These are phyloP conservation scores for Musa beccarii DNA, from an alignment of 176 grass and related monocot species.

Conservation along the genomic window DNA sequence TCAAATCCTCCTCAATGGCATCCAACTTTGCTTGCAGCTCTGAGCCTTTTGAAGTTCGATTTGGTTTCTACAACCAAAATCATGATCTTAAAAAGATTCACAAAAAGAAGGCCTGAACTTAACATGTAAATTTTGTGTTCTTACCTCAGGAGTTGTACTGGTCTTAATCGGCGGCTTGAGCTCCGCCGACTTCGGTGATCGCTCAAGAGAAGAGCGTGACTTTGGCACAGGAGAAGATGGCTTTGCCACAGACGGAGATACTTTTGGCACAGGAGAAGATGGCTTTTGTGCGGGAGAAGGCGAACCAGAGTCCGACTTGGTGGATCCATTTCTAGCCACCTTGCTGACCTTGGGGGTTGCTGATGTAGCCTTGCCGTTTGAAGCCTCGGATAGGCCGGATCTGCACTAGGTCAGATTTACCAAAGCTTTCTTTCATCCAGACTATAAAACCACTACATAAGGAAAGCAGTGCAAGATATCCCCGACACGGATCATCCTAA, in stretches of 20 bases:
- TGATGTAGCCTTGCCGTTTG: not conserved
- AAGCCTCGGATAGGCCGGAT: not conserved
- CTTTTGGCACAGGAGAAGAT: not conserved
- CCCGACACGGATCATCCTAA: not conserved
- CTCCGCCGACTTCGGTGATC: not conserved
- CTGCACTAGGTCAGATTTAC: not conserved
- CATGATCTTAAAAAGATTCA: not conserved
- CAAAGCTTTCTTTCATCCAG: not conserved
- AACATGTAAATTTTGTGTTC: not conserved
- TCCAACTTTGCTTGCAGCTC: conserved; percentile 62
- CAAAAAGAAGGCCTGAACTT: not conserved
- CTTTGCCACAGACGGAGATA: not conserved
- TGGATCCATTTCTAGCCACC: not conserved
- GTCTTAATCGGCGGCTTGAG: not conserved
- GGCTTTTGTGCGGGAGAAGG: not conserved
- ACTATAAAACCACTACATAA: not conserved
- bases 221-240: not conserved
- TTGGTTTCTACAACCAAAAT: conserved; percentile 46
- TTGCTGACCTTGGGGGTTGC: conserved; percentile 6
- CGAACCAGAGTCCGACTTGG: not conserved
- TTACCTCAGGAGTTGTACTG: conserved; percentile 4
- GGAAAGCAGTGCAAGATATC: not conserved
- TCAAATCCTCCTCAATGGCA: conserved; percentile 52
- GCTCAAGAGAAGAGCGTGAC: not conserved
- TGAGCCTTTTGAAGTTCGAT: conserved; percentile 14